phyloP scores from a whole-genome alignment of 345 rosid genomes.

The Xanthoceras sorbifolium region DNA sequence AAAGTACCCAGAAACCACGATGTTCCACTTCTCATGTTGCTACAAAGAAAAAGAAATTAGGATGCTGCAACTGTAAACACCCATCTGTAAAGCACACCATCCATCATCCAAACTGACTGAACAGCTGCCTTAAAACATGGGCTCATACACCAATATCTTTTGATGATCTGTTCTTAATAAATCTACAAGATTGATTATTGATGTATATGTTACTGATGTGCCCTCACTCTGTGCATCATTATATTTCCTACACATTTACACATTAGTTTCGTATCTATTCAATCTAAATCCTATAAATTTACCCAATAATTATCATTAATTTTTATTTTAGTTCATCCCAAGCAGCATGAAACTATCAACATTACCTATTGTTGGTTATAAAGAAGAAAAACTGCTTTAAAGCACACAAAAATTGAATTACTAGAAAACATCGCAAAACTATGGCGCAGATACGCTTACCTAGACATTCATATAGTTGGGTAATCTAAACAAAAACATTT shows the following conservation, averaged over 20 bases:
- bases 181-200: neutral
- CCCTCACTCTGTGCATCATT: no score
- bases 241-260: no score
- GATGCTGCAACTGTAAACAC: neutral
- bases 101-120: neutral
- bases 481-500: neutral
- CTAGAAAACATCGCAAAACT: neutral
- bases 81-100: neutral
- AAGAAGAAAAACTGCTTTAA: neutral
- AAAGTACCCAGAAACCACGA: neutral
- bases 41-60: neutral
- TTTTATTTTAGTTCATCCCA: no score
- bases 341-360: no score
- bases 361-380: no score
- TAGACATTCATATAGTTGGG: neutral
- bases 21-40: neutral
- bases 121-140: neutral
- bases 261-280: no score
- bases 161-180: neutral
- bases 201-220: neutral
- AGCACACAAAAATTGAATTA: neutral
- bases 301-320: no score
- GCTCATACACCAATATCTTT: neutral
- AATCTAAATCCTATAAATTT: no score
- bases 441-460: neutral